phyloP scores from a whole-genome alignment of 371 early-diverging fungal species.

The Lichtheimia corymbifera region DNA sequence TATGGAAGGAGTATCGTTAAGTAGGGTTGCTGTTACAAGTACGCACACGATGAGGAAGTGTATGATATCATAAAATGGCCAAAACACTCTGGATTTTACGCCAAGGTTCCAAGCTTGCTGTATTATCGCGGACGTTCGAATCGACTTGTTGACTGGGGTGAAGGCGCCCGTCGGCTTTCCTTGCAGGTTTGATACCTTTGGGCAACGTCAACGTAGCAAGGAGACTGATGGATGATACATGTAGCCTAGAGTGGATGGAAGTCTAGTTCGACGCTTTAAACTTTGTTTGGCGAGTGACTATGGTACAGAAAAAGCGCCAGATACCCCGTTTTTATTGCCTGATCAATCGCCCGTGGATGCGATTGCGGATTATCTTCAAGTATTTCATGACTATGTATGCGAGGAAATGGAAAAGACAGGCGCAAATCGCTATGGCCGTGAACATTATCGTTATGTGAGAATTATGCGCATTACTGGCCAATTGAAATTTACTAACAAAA shows the following conservation, averaged over 20 bases:
- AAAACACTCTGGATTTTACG: conserved; percentile 27
- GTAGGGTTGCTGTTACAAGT: conserved; percentile 31
- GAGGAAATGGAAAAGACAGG: conserved; percentile 34
- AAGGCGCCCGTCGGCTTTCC: conserved; percentile 45
- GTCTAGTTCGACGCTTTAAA: conserved; percentile 47
- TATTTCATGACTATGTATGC: conserved; percentile 40
- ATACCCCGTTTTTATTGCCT: conserved; percentile 26
- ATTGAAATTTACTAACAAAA: too few species aligned
- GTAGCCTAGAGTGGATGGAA: conserved; percentile 21
- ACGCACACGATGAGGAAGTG: conserved; percentile 16
- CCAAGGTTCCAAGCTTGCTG: conserved; percentile 27
- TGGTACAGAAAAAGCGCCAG: conserved; percentile 10
- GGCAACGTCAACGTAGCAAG: background rate
- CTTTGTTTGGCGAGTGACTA: conserved; percentile 42
- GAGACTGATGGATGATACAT: background rate
- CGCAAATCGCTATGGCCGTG: conserved; percentile 11
- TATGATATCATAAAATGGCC: conserved; percentile 32
- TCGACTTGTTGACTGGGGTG: conserved; percentile 46
- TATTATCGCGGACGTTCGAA: conserved; percentile 20
- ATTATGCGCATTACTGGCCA: background rate
- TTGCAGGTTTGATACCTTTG: conserved; percentile 27
- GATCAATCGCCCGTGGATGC: conserved; percentile 26
- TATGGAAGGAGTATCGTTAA: background rate
- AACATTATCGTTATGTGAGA: conserved; percentile 29
- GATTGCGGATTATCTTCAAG: conserved; percentile 37